Evolutionary conservation across 495 filamentous ascomycete species (phyloP), one percentile per base, ranked within the genome.

Genomic region (Lophiostoma macrostomum): DNA sequence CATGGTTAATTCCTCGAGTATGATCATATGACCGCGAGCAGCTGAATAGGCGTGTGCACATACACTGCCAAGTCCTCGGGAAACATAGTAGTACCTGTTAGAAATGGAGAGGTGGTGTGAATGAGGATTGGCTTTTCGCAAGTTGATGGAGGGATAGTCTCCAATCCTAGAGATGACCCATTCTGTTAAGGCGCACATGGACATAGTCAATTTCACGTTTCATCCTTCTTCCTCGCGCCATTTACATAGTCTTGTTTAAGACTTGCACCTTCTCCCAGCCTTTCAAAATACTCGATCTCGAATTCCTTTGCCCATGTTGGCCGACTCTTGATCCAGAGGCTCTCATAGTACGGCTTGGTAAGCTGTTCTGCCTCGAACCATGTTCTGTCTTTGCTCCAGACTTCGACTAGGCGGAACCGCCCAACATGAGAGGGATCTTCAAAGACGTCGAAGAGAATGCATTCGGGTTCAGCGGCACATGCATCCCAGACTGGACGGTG

Each of bases 401-500:
- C 41, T 3, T 45, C 41, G 8, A 45, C 22, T 8, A 45, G 19
- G 11, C 41, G 18, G 41, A 45, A 45, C 8, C 13, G 19, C 13
- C 41, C 41, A 3, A 25, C 20, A n/a, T 29, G 18, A 13, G 8
- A 8, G 4, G 19, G 19, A 25, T 45, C 41, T 24, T 24, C 8
- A 25, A 45, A 45, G 41, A 45, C 18, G 24, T 45, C 41, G 24
- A 45, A 45, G 27, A 45, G 24, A 13, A 45, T 1, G 14, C 41
- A 45, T 28, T 45, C 41, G 4, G 41, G 41, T 29, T 45, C 41
- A 1, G 18, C 19, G 12, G 41, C 41, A 28, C 41, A 45, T 13
- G 24, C 19, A 19, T 10, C 41, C 41, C 41, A 45, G 12, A 45
- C 41, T n/a, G 41, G 41, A 19, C 41, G 41, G 27, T 45, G 41